phyloP scores from a whole-genome alignment of 139 green algal genomes.

The Auxenochlorella pyrenoidosa region DNA sequence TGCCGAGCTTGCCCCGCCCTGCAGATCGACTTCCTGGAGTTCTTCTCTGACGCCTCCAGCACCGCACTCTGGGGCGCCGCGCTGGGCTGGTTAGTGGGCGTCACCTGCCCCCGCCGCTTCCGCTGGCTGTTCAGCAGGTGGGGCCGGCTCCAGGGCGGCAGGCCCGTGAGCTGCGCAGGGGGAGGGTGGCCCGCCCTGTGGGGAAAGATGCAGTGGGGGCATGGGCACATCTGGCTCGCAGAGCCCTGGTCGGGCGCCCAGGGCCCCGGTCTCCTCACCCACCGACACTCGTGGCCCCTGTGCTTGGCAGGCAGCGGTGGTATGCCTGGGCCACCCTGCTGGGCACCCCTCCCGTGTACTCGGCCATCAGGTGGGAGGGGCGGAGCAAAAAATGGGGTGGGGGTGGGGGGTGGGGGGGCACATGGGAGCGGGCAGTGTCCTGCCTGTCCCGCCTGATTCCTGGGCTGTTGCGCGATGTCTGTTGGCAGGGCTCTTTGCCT shows the following conservation, averaged over 20 bases:
- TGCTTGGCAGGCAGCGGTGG: conserved; percentile 34
- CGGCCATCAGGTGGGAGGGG: conserved; percentile 37
- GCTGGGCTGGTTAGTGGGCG: conserved; percentile 56
- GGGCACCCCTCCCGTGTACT: conserved; percentile 52
- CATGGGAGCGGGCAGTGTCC: no score
- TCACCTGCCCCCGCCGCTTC: conserved; percentile 40
- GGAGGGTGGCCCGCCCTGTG: no score
- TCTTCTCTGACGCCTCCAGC: conserved; percentile 45
- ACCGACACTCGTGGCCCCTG: no score
- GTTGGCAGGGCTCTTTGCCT: no score
- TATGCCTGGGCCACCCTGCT: conserved; percentile 52
- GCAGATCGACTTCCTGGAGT: conserved; percentile 32
- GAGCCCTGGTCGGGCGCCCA: no score
- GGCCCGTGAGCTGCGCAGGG: no score
- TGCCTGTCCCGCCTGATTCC: background rate
- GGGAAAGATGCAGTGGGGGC: no score
- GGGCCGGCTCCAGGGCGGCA: background rate
- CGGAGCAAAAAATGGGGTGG: background rate
- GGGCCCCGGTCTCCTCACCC: no score
- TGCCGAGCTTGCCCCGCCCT: background rate
- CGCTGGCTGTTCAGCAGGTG: conserved; percentile 50
- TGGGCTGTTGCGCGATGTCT: background rate
- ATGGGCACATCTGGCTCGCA: no score
- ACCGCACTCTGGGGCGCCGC: conserved; percentile 50
- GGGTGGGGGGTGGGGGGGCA: background rate